Percentiles rank a stretch among this genome's conserved stretches.
These are phyloP conservation scores for Fusarium napiforme DNA, from an alignment of 2,329 filamentous ascomycete genomes.

Conservation along the genomic window DNA sequence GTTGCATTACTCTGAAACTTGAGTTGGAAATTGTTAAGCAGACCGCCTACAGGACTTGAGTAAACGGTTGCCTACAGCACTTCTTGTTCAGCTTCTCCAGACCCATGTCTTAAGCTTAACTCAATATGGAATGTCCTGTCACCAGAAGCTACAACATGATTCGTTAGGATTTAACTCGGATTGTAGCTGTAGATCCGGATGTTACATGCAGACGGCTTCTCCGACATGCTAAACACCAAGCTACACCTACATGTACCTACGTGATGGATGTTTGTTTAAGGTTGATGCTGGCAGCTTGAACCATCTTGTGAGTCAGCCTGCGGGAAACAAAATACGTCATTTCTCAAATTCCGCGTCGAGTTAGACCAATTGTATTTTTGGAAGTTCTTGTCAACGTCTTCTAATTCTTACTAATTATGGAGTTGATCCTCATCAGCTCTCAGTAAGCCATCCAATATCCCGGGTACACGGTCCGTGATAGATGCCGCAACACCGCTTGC, in stretches of 20 bases:
- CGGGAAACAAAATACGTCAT: background rate
- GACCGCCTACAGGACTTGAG: slow-evolving; percentile 24
- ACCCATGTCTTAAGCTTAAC: background rate
- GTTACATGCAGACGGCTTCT: slow-evolving; percentile 34
- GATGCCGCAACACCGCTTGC: background rate
- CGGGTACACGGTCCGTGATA: background rate
- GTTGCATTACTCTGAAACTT: background rate
- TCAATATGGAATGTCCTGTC: background rate
- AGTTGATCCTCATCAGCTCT: background rate
- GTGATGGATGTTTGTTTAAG: background rate
- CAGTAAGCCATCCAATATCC: slow-evolving; percentile 2
- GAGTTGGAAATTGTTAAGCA: slow-evolving; percentile 40
- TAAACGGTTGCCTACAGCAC: background rate
- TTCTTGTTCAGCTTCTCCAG: background rate
- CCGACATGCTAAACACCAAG: slow-evolving; percentile 3
- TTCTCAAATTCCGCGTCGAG: background rate
- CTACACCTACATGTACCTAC: background rate
- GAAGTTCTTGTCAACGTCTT: background rate
- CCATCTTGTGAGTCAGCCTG: background rate
- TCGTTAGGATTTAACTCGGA: background rate
- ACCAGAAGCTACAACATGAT: background rate
- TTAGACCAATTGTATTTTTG: background rate
- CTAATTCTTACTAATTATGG: slow-evolving; percentile 1
- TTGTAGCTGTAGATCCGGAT: background rate
- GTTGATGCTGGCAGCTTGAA: background rate